Percentiles rank a stretch among this genome's conserved stretches.
Conservation (phyloP, 2,329 filamentous ascomycete species). For the Aspergillus udagawae region DNA sequence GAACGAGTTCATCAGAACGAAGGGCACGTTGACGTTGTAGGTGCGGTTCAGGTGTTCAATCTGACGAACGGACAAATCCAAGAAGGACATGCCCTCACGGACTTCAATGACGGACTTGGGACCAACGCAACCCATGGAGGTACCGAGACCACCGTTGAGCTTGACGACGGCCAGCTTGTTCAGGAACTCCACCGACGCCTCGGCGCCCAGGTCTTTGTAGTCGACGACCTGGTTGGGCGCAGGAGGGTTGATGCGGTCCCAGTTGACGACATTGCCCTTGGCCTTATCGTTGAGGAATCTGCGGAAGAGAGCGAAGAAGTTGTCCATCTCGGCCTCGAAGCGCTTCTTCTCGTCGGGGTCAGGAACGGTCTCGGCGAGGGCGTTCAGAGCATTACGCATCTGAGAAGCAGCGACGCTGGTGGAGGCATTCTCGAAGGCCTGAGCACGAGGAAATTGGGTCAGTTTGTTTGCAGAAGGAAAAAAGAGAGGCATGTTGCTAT, state of each 20-base stretch:
- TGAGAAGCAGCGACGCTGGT: conserved; percentile 96
- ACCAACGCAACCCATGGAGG: conserved; percentile 98
- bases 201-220: conserved; percentile 85
- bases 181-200: conserved; percentile 87
- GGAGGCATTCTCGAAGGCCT: conserved; percentile 99
- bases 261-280: conserved; percentile 93
- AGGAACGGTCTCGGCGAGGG: conserved; percentile 82
- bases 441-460: conserved; percentile 7
- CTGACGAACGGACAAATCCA: conserved; percentile 96
- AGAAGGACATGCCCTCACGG: conserved; percentile 99
- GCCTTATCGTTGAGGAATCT: conserved; percentile 98
- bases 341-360: conserved; percentile 71
- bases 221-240: conserved; percentile 91
- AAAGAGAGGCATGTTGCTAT: not conserved
- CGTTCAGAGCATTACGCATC: conserved; percentile 97
- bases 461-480: not conserved
- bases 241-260: conserved; percentile 93
- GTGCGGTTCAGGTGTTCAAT: conserved; percentile 99
- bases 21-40: conserved; percentile 94
- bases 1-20: conserved; percentile 99
- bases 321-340: conserved; percentile 99
- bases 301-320: conserved; percentile 98
- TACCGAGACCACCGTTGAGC: conserved; percentile 98
- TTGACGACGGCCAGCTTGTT: conserved; percentile 98
- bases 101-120: conserved; percentile 99